Evolutionary conservation across 768 basidiomycete species (phyloP).

Genomic region (Xerocomus potaroensis): DNA sequence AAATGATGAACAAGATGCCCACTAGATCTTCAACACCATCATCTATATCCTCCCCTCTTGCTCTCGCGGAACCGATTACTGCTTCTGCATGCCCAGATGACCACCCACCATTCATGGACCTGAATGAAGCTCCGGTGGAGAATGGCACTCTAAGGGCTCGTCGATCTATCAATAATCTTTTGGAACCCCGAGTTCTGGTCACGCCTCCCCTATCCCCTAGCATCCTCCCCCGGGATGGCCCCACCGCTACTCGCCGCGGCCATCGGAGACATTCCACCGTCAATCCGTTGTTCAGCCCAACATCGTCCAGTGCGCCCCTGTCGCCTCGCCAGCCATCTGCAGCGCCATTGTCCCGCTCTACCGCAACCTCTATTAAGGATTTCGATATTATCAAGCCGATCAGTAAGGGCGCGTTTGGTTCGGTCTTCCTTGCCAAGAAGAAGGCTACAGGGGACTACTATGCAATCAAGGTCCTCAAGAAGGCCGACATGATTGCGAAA

Average conservation of each 20-base stretch:
- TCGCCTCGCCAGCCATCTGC: conserved; percentile 85
- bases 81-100: conserved; percentile 62
- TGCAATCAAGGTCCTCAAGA: conserved; percentile 99
- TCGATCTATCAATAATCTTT: conserved; percentile 61
- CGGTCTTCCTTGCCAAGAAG: conserved; percentile 98
- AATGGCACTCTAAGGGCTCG: conserved; percentile 52
- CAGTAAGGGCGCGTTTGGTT: conserved; percentile 97
- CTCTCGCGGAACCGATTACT: conserved; percentile 79
- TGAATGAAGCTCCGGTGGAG: conserved; percentile 47
- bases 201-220: conserved; percentile 71
- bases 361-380: conserved; percentile 93
- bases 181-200: conserved; percentile 60
- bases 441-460: conserved; percentile 97
- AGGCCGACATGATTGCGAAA: conserved; percentile 99
- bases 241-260: conserved; percentile 44
- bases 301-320: conserved; percentile 49
- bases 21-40: conserved; percentile 87
- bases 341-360: conserved; percentile 72
- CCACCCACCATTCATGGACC: conserved; percentile 58
- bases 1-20: conserved; percentile 43
- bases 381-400: conserved; percentile 99
- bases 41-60: conserved; percentile 82
- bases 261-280: conserved; percentile 73
- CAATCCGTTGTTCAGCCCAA: conserved; percentile 58
- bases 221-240: conserved; percentile 50